Evolutionary conservation across 768 basidiomycete species (phyloP), one percentile per base, ranked within the genome.

Genomic region (Lactifluus piperatus): DNA sequence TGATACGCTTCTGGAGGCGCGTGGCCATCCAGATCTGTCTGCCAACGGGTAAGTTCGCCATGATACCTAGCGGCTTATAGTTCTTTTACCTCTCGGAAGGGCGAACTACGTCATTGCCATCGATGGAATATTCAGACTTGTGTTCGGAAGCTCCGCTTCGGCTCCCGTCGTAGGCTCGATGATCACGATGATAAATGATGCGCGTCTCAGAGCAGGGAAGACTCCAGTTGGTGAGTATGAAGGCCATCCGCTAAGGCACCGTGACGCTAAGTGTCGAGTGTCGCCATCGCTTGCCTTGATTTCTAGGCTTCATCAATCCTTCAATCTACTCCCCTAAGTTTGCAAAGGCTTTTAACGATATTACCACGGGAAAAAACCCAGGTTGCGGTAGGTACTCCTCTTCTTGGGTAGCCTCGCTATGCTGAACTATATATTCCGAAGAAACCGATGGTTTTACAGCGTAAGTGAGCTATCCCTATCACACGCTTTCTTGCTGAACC

Each of bases 111-210:
- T 59, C 13, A 4, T 27, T 34, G 68, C 66, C 4, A 45, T 68
- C 16, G 54, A 71, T 18, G 70, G 71, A 24, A 56, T 64, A 14
- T 70, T 65, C 58, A 30, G 39, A 3, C 67, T 71, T 34, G 58
- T 68, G 2, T 71, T 63, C 56, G 74, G 74, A n/a, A 74, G 73
- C 1, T 73, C 72, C 2, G 71, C 71, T 26, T 71, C 73, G 24
- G 58, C 70, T 26, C 74, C 72, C 3, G 71, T 72, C 32, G 60
- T 68, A 4, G 73, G 67, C 1, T 64, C 72, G 5, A 64, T 75
- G 16, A 57, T 74, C 16, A 68, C 73, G 1, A 62, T 69, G 11
- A 67, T 75, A 54, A 75, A 75, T 65, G 72, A 74, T 49, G 73
- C 71, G 1, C 71, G 74, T 20, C 61, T 74, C 34, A 64, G 67